Evolutionary conservation across 192 early-diverging fungal genomes (phyloP).

Genomic region (Anaeromyces robustus): DNA sequence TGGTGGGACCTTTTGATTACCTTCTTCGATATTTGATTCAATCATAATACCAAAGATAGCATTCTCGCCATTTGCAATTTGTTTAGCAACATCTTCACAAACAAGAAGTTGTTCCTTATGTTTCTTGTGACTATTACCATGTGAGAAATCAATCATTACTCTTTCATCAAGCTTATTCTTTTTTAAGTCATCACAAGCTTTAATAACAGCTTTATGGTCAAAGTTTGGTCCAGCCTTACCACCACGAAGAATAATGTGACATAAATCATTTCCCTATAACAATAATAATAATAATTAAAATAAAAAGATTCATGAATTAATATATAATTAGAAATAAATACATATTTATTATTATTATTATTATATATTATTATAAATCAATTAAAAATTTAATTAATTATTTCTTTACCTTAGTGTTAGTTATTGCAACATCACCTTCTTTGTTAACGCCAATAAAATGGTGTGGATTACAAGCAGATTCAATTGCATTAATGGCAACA

Average conservation of each 20-base stretch:
- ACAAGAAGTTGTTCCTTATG: constrained; percentile 76
- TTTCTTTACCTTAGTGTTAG: constrained; percentile 35
- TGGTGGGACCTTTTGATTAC: constrained; percentile 68
- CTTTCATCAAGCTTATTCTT: constrained; percentile 44
- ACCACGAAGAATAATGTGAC: constrained; percentile 83
- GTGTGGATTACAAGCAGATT: constrained; percentile 1
- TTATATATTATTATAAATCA: too few species aligned
- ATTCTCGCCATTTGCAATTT: constrained; percentile 53
- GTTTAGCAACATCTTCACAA: constrained; percentile 41
- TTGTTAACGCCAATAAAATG: constrained; percentile 59
- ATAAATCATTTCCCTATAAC: constrained; percentile 53
- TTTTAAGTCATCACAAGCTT: constrained; percentile 33
- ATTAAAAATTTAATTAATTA: not conserved
- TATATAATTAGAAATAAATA: too few species aligned
- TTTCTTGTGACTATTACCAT: constrained; percentile 82
- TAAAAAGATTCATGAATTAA: not conserved
- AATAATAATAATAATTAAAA: not conserved
- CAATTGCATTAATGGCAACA: constrained; percentile 40
- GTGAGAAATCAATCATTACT: constrained; percentile 92
- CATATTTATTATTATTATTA: too few species aligned
- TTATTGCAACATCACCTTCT: constrained; percentile 81
- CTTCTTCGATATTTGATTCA: constrained; percentile 76
- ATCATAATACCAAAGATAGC: constrained; percentile 80
- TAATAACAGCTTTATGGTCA: constrained; percentile 37
- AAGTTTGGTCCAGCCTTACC: constrained; percentile 84